Evolutionary conservation across 2,329 filamentous ascomycete species (phyloP), one percentile per base, ranked within the genome.

Genomic region (Hirsutella minnesotensis): DNA sequence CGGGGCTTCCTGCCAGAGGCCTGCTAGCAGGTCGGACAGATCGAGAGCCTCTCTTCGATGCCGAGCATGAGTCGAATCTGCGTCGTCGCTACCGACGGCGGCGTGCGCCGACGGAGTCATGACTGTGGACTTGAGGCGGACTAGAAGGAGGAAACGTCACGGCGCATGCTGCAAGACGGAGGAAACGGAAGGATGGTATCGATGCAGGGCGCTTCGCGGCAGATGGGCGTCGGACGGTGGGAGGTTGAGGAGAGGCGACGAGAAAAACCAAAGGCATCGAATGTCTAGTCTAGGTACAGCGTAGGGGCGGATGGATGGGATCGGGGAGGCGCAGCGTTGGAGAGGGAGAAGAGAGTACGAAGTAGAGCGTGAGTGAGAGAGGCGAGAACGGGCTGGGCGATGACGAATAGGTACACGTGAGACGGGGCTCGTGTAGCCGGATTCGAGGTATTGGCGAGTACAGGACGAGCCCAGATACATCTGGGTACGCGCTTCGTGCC

Each of bases 1-100:
- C 2, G 71, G 70, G 3, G 73, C 73, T 43, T 75, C 68, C 49
- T 77, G 72, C 78, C 78, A 82, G 27, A 82, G 67, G 10, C 72
- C 73, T 40, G 70, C 69, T 18, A 79, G 57, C 40, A 79, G 54
- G 44, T 76, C 72, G 24, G 61, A 52, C 22, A 74, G 70, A 41
- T 55, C 52, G 15, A 45, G 44, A 31, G 47, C 44, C 41, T 44
- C 36, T 41, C 43, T 40, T 39, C 40, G 42, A 39, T 34, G 29
- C n/a, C 38, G 35, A 24, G 44, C 19, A 9, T 30, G 37, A 31
- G 20, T 39, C 10, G 44, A 24, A 16, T 43, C 43, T 37, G 20
- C 24, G 22, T 38, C 41, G 36, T 41, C 47, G 37, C 38, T 41
- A 42, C 42, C 39, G 16, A 38, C 39, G 18, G 42, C 31, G 29